Evolutionary conservation across 352 stramenopile species (phyloP).

Genomic region (Pythium brachiatum): DNA sequence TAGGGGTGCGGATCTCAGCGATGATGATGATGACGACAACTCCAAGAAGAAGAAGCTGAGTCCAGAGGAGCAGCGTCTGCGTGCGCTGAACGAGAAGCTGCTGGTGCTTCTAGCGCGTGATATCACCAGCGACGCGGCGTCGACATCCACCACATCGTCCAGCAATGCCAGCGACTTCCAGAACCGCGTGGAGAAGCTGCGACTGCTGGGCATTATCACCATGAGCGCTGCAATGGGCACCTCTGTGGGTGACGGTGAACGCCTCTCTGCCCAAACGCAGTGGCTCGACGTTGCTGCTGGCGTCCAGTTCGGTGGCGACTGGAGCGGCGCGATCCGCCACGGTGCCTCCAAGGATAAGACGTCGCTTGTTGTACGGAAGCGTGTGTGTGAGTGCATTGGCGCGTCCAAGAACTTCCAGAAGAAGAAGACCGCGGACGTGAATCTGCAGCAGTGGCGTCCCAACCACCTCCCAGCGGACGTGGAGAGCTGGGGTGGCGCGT

Average conservation of each 20-base stretch:
- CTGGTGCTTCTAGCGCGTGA: slow-evolving; percentile 45
- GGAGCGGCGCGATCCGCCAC: slow-evolving; percentile 63
- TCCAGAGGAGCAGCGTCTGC: slow-evolving; percentile 68
- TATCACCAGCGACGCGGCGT: slow-evolving; percentile 3
- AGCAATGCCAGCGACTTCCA: slow-evolving; percentile 25
- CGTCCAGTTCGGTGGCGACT: slow-evolving; percentile 47
- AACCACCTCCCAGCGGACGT: slow-evolving; percentile 71
- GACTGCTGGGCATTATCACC: slow-evolving; percentile 55
- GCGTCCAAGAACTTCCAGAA: not conserved
- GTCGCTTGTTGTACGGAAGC: slow-evolving; percentile 55
- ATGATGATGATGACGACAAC: slow-evolving; percentile 39
- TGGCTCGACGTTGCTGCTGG: slow-evolving; percentile 77
- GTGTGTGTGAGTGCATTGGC: slow-evolving; percentile 29
- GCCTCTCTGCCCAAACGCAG: slow-evolving; percentile 73
- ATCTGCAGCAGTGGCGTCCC: slow-evolving; percentile 55
- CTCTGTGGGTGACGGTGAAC: slow-evolving; percentile 43
- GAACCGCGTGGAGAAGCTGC: slow-evolving; percentile 60
- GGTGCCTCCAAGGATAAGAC: slow-evolving; percentile 72
- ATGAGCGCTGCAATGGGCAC: slow-evolving; percentile 57
- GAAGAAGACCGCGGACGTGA: slow-evolving; percentile 7
- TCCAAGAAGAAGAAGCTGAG: slow-evolving; percentile 41
- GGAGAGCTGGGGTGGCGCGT: slow-evolving; percentile 77
- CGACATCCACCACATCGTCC: not conserved
- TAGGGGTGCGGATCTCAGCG: slow-evolving; percentile 47
- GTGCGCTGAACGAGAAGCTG: slow-evolving; percentile 70